These are phyloP conservation scores for Jatropha multifida DNA, from an alignment of 441 rosid genomes.

Conservation along the genomic window DNA sequence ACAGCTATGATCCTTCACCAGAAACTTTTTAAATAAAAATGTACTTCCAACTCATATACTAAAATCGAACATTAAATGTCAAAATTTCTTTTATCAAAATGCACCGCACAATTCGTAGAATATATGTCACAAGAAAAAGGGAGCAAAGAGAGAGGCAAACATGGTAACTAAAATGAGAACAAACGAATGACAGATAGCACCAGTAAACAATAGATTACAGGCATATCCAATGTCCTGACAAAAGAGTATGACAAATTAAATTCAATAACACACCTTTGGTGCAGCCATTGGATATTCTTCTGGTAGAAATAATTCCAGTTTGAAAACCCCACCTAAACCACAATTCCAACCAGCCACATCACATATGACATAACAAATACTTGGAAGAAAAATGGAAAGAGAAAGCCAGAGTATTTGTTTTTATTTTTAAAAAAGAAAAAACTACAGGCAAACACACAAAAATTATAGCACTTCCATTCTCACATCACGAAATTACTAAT, in stretches of 20 bases:
- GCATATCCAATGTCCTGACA: background rate
- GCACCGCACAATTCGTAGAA: background rate
- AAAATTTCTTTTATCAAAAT: background rate
- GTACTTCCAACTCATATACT: background rate
- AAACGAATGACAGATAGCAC: background rate
- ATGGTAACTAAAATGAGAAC: background rate
- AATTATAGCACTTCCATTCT: background rate
- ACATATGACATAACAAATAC: constrained; percentile 7
- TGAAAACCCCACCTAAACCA: constrained; percentile 88
- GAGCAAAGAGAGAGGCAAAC: background rate
- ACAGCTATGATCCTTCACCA: background rate
- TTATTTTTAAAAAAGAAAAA: background rate
- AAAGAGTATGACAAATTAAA: background rate
- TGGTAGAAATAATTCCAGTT: constrained; percentile 95
- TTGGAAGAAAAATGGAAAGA: background rate
- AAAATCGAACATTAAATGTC: background rate
- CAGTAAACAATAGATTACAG: background rate
- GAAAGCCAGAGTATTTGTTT: background rate
- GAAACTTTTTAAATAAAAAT: background rate
- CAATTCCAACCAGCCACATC: constrained; percentile 15
- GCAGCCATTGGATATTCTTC: constrained; percentile 99
- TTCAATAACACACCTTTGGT: constrained; percentile 65
- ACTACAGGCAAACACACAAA: background rate
- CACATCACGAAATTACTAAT: background rate
- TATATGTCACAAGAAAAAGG: background rate